Base-by-base conservation (phyloP, 75 land plant genomes). In the Isoetes taiwanensis region DNA sequence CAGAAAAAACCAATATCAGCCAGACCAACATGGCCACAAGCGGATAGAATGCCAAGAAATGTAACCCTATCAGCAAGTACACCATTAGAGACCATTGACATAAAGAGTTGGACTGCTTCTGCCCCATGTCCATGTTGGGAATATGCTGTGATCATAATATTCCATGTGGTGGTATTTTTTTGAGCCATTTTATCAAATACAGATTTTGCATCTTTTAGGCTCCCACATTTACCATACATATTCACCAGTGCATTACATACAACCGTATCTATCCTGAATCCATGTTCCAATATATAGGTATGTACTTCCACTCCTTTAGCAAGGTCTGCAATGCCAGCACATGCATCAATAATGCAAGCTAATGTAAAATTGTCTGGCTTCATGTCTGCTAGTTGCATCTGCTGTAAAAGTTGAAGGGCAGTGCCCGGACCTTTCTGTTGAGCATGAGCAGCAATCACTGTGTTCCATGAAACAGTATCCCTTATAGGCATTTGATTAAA, bases 1-100 rank as follows among this genome's bases (percentile, higher is more conserved):
- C 1, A 1, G 6, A 3, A 6, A 2, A 28, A 42, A 10, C 32
- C 65, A 20, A 34, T 31, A 30, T 50, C 39, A 1, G 53, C 40
- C 2, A 63, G 65, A 34, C 65, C 65, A 10, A 56, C 56, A 35
- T 53, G 65, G 52, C 56, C 38, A 30, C 34, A 63, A 2, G 65
- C 65, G 9, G 28, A 12, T 11, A 63, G 57, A 0, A 63, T 41
- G 10, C 27, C 28, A 1, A 50, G 27, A 1, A 2, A 52, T 11
- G 65, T 53, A 2, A 53, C 41, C 10, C 27, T 32, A 20, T 63
- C 65, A 0, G 56, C 57, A 8, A 43, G 11, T 4, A 46, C 11
- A 12, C 63, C 63, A 26, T 24, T 11, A 10, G 20, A 8, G 14
- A 14, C 21, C 63, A 61, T 46, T 12, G 12, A 57, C 57, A 3